Evolutionary conservation across 495 filamentous ascomycete species (phyloP), one percentile per base, ranked within the genome.

Genomic region (Parathielavia hyrcaniae): DNA sequence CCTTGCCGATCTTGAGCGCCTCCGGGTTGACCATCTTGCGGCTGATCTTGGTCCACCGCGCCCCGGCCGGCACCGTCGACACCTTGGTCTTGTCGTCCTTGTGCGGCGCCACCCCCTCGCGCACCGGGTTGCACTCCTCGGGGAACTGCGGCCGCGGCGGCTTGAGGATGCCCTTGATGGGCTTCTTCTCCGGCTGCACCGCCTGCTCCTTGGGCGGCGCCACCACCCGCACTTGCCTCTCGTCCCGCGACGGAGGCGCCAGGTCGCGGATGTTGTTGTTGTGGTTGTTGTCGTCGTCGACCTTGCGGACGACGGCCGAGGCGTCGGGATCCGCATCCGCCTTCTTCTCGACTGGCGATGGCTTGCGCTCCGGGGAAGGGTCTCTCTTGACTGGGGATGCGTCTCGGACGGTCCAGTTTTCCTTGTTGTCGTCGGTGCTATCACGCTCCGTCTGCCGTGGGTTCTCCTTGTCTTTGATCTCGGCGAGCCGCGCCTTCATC

Each of bases 11-110:
- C 57, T 86, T 83, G 51, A 95, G 74, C 0, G 90, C 89, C 55
- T 85, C 86, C 0, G 89, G 89, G 62, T 90, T 95, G 63, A 95
- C 89, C 53, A 92, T 77, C 52, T 84, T 81, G 30, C 90, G 81
- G 69, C 85, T 86, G 66, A 95, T 88, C 77, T 91, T 95, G 40
- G 90, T 95, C 90, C 90, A 95, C 45, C 88, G 79, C 5, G 90
- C 90, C 36, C 84, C 86, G 0, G 83, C 75, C 7, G 89, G 90
- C 53, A 92, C 88, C 26, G 22, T 84, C 83, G 46, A 2, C 26
- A 73, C 73, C 63, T 78, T 79, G 60, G 84, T 86, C 71, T 89
- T 89, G 49, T 87, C 84, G 52, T 91, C 88, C 70, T 92, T 93
- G 66, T 91, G 79, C 16, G 90, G 90, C 5, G 89, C 88, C 14